phyloP scores from a whole-genome alignment of 139 green algal species.

The Pleodorina starrii region DNA sequence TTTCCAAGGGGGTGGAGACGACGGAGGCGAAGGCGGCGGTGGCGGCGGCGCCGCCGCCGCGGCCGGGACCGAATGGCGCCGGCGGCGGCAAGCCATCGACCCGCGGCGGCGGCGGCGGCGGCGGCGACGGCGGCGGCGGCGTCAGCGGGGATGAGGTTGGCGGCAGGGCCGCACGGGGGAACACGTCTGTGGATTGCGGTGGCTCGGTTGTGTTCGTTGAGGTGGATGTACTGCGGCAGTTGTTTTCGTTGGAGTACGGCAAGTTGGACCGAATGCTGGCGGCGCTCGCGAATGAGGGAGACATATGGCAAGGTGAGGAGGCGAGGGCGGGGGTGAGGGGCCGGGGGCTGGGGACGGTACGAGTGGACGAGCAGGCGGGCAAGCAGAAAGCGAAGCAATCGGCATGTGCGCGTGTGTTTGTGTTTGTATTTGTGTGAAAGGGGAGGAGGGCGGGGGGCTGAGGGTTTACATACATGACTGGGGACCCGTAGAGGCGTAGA shows the following conservation, averaged over 20 bases:
- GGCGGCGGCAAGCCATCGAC: neutral
- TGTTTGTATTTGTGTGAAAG: neutral
- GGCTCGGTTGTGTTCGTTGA: neutral
- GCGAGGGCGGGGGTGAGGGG: neutral
- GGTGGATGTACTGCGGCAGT: neutral
- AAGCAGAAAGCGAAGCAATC: neutral
- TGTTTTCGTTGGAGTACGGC: neutral
- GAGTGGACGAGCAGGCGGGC: too few species aligned
- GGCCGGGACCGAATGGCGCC: neutral
- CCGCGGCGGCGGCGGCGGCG: neutral
- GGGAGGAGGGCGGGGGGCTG: neutral
- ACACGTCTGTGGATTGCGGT: neutral
- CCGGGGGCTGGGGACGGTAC: too few species aligned
- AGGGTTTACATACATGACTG: neutral
- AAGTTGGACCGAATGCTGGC: neutral
- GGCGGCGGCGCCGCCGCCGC: too few species aligned
- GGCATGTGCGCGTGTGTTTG: neutral
- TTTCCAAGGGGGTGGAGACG: too few species aligned
- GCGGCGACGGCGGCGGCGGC: neutral
- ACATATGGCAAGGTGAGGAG: neutral
- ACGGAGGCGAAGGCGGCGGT: too few species aligned
- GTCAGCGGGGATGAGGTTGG: neutral
- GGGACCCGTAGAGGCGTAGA: neutral
- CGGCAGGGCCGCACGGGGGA: neutral
- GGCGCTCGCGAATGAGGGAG: neutral